Evolutionary conservation across 352 stramenopile genomes (phyloP).

Genomic region (Phytophthora cajani): DNA sequence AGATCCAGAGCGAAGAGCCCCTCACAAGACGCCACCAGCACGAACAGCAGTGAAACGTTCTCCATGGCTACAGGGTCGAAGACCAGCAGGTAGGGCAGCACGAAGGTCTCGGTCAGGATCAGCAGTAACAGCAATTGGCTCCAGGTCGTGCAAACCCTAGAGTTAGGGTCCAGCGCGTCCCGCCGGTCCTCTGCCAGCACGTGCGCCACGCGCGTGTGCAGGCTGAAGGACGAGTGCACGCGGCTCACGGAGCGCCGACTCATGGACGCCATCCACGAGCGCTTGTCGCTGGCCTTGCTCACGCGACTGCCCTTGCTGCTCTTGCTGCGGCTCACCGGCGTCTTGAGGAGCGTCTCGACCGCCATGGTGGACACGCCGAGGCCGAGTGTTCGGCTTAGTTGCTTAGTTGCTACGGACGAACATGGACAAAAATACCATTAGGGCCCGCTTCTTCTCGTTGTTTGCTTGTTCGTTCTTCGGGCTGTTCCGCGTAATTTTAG

Average conservation of each 20-base stretch:
- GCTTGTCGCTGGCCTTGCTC: conserved; percentile 4
- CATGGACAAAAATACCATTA: too few species aligned
- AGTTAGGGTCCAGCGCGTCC: conserved; percentile 56
- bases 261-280: background rate
- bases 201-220: conserved; percentile 1
- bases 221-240: conserved; percentile 1
- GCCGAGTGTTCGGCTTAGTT: too few species aligned
- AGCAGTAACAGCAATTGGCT: conserved; percentile 51
- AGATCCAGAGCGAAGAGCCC: conserved; percentile 57
- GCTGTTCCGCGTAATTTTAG: too few species aligned
- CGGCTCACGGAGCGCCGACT: conserved; percentile 1
- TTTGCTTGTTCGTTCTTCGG: too few species aligned
- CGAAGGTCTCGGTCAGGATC: conserved; percentile 54
- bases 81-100: conserved; percentile 56
- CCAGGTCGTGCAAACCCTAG: conserved; percentile 33
- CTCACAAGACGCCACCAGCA: conserved; percentile 41
- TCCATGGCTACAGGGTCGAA: conserved; percentile 25
- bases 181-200: conserved; percentile 8
- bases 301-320: too few species aligned
- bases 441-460: too few species aligned
- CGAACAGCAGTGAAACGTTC: conserved; percentile 26
- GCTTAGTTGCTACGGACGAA: too few species aligned
- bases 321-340: too few species aligned
- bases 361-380: too few species aligned
- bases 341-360: too few species aligned